Conservation (phyloP, 352 stramenopile genomes). For the Phytophthora cryptogea region DNA sequence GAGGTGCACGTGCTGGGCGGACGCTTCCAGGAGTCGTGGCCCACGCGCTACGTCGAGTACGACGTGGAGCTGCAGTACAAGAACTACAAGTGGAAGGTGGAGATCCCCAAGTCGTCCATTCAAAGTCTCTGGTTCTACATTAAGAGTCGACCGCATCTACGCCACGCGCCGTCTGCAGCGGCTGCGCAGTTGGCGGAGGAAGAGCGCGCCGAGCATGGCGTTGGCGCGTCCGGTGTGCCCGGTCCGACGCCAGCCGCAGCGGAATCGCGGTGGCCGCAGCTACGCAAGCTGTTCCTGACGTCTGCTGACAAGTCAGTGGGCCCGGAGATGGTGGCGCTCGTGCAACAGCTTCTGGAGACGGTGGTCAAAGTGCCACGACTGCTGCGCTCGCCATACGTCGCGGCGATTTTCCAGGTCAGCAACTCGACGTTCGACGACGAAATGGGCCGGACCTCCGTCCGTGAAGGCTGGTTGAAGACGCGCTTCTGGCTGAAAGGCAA, state of each 20-base stretch:
- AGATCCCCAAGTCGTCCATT: constrained; percentile 82
- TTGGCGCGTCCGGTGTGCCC: constrained; percentile 27
- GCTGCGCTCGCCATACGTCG: constrained; percentile 70
- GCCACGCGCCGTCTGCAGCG: constrained; percentile 34
- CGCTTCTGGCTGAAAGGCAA: constrained; percentile 87
- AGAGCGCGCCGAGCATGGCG: constrained; percentile 31
- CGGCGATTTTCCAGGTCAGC: constrained; percentile 84
- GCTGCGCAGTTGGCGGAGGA: constrained; percentile 20
- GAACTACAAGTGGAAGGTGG: constrained; percentile 81
- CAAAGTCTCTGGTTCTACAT: constrained; percentile 89
- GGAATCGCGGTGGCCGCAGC: constrained; percentile 56
- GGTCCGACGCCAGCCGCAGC: constrained; percentile 10
- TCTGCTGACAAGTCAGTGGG: constrained; percentile 76
- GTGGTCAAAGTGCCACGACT: constrained; percentile 68
- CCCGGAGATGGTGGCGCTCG: constrained; percentile 74
- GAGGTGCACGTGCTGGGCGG: constrained; percentile 63
- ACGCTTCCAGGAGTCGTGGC: constrained; percentile 80
- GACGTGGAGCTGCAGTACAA: constrained; percentile 84
- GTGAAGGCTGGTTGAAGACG: constrained; percentile 85
- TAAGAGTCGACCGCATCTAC: constrained; percentile 76
- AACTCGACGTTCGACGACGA: constrained; percentile 86
- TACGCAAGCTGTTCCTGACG: constrained; percentile 82
- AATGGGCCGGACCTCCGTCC: constrained; percentile 75
- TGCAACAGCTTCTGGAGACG: constrained; percentile 75
- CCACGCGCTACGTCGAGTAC: constrained; percentile 84